Evolutionary conservation across 768 basidiomycete genomes (phyloP).

Genomic region (Rickenella mellea): DNA sequence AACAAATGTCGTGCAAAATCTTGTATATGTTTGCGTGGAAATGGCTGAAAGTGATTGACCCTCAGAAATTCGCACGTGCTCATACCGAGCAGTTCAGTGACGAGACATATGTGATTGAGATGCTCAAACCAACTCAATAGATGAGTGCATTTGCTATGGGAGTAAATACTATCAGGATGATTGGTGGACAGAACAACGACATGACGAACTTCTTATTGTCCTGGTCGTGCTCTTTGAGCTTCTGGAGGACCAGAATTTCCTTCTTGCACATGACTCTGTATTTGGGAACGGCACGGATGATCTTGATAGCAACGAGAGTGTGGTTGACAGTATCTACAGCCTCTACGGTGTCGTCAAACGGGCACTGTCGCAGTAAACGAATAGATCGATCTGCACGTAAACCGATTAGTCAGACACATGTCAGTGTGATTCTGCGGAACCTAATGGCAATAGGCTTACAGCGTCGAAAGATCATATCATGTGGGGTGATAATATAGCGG

Average conservation of each 20-base stretch:
- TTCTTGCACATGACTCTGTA: slow-evolving; percentile 99
- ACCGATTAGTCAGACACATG: slow-evolving; percentile 12
- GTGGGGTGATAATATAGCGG: slow-evolving; percentile 90
- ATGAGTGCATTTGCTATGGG: slow-evolving; percentile 89
- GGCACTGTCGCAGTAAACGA: slow-evolving; percentile 87
- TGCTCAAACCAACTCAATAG: slow-evolving; percentile 92
- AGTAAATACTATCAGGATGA: slow-evolving; percentile 14
- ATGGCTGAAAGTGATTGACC: slow-evolving; percentile 94
- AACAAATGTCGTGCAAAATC: slow-evolving; percentile 88
- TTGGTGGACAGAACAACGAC: slow-evolving; percentile 6
- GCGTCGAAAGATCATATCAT: slow-evolving; percentile 79
- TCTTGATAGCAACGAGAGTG: slow-evolving; percentile 89
- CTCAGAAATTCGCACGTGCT: slow-evolving; percentile 99
- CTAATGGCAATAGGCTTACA: slow-evolving; percentile 40
- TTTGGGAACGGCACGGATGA: slow-evolving; percentile 96
- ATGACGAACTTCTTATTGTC: slow-evolving; percentile 72
- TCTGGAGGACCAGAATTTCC: slow-evolving; percentile 89
- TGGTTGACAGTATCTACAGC: slow-evolving; percentile 73
- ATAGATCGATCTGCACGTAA: slow-evolving; percentile 89
- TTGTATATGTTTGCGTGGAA: slow-evolving; percentile 94
- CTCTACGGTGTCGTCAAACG: slow-evolving; percentile 98
- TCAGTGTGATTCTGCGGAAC: slow-evolving; percentile 3
- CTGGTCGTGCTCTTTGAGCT: slow-evolving; percentile 83
- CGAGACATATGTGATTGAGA: slow-evolving; percentile 94
- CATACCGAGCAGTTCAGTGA: slow-evolving; percentile 91